Evolutionary conservation across 257 asterid genomes (phyloP).

Genomic region (Solanum sparsipilum): DNA sequence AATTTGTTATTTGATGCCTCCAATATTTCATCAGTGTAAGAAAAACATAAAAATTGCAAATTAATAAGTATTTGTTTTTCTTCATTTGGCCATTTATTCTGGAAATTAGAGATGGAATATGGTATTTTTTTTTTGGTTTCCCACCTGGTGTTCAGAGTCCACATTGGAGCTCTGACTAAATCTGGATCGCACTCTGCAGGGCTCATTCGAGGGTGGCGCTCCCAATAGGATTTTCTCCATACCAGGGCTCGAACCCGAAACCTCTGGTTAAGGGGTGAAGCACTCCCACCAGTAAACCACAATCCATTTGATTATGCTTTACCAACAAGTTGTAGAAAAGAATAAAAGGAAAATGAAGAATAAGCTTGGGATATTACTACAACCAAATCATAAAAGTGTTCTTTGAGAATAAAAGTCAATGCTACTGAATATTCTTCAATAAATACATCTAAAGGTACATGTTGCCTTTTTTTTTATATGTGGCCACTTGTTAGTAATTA

Average conservation of each 20-base stretch:
- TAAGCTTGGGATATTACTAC: neutral
- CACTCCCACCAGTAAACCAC: too few species aligned
- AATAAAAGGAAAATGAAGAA: neutral
- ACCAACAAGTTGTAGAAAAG: neutral
- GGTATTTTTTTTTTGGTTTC: neutral
- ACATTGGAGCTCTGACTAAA: too few species aligned
- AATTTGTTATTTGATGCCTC: neutral
- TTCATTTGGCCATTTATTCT: neutral
- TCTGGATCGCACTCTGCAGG: too few species aligned
- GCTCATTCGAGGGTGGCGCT: too few species aligned
- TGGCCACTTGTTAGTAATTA: neutral
- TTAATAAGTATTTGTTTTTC: neutral
- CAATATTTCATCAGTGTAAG: neutral
- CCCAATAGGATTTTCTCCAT: too few species aligned
- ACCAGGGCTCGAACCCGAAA: too few species aligned
- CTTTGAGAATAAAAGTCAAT: neutral
- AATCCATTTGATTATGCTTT: neutral
- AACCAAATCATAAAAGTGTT: neutral
- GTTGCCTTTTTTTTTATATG: neutral
- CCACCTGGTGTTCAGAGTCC: too few species aligned
- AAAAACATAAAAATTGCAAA: neutral
- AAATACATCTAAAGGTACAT: neutral
- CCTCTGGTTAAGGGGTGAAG: too few species aligned
- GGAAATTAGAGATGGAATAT: neutral
- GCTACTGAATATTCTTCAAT: neutral